phyloP scores from a whole-genome alignment of 768 basidiomycete genomes.

The Rhodotorula toruloides region DNA sequence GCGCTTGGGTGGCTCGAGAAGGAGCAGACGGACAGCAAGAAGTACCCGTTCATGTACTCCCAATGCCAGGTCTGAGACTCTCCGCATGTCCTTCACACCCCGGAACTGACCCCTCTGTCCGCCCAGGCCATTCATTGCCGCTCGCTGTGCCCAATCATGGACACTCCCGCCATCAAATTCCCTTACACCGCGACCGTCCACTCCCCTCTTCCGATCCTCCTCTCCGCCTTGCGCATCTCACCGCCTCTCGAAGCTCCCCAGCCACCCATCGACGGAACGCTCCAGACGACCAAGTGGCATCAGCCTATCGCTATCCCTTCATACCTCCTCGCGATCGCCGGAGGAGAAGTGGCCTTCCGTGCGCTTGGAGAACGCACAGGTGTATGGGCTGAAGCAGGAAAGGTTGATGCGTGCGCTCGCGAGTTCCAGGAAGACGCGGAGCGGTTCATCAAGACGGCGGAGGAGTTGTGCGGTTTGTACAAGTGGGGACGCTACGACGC shows the following conservation, averaged over 20 bases:
- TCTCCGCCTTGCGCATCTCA: conserved; percentile 74
- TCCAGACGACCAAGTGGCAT: conserved; percentile 26
- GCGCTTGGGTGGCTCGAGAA: conserved; percentile 85
- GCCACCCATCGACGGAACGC: conserved; percentile 40
- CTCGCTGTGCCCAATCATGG: conserved; percentile 48
- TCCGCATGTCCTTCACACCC: conserved; percentile 60
- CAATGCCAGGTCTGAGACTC: conserved; percentile 54
- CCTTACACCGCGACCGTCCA: conserved; percentile 77
- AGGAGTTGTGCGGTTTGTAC: conserved; percentile 69
- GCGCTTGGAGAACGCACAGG: conserved; percentile 72
- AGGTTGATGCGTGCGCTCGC: conserved; percentile 70
- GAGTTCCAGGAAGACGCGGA: conserved; percentile 85
- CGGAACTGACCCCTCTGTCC: not conserved
- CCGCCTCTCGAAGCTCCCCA: conserved; percentile 52
- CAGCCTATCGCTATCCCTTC: conserved; percentile 80
- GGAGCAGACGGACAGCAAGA: conserved; percentile 52
- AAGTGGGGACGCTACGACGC: conserved; percentile 83
- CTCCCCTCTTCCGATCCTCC: conserved; percentile 74
- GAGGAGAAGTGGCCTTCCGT: conserved; percentile 68
- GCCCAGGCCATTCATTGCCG: conserved; percentile 31
- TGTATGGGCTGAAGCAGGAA: conserved; percentile 83
- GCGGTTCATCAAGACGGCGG: conserved; percentile 61
- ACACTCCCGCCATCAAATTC: conserved; percentile 83
- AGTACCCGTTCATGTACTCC: conserved; percentile 80
- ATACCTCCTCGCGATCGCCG: conserved; percentile 87